Percentiles rank a stretch among this genome's conserved stretches.
Evolutionary conservation across 345 rosid genomes (phyloP).

Genomic region (Eucalyptus sp.): DNA sequence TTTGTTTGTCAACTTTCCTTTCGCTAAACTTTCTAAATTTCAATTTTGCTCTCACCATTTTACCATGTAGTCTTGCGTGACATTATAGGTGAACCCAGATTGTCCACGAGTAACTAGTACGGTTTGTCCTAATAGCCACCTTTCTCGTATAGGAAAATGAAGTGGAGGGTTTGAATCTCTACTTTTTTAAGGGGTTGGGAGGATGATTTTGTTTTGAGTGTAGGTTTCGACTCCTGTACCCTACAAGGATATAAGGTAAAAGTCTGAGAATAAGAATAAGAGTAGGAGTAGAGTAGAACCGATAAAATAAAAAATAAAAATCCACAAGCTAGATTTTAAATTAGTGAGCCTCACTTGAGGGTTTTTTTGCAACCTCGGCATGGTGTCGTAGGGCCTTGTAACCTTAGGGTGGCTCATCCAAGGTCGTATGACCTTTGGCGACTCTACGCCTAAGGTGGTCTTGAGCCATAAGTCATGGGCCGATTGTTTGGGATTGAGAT

Average conservation of each 20-base stretch:
- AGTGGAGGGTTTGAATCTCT: too few relatives aligned
- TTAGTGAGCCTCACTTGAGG: not conserved
- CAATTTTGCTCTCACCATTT: not conserved
- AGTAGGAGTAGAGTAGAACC: too few relatives aligned
- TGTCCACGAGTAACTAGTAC: too few relatives aligned
- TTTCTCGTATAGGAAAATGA: too few relatives aligned
- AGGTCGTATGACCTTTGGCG: not conserved
- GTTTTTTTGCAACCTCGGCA: not conserved
- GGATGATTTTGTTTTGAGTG: too few relatives aligned
- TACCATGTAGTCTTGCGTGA: not conserved
- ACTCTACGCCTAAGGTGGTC: not conserved
- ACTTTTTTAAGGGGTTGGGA: too few relatives aligned
- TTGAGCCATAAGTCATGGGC: not conserved
- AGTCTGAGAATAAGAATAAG: too few relatives aligned
- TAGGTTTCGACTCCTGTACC: rapidly evolving
- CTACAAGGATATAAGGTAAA: too few relatives aligned
- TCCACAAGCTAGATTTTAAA: not conserved
- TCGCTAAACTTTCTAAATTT: not conserved
- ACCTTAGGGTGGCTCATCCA: not conserved
- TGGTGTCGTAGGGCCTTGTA: not conserved
- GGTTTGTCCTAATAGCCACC: too few relatives aligned
- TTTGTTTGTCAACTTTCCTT: not conserved
- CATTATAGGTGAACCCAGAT: not conserved
- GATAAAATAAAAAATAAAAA: too few relatives aligned
- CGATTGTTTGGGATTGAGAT: not conserved